A percentile compares a stretch with the other conserved stretches of the same genome.
phyloP scores from a whole-genome alignment of 2,329 filamentous ascomycete genomes.

The Cladosporium sphaerospermum region DNA sequence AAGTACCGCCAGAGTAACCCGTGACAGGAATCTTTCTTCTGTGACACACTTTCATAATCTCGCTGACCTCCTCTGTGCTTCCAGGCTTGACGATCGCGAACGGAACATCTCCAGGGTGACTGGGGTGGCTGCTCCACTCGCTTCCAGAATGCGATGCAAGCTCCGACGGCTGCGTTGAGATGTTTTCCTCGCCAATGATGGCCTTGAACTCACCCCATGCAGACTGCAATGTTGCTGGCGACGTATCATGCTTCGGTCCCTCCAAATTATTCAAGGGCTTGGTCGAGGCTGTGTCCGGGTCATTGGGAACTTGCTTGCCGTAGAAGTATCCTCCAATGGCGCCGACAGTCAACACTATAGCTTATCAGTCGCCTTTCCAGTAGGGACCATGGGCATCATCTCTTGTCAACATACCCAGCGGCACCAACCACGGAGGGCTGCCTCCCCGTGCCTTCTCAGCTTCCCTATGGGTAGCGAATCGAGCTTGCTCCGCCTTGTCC shows the following conservation, averaged over 20 bases:
- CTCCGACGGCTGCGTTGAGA: slow-evolving; percentile 52
- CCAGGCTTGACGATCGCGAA: slow-evolving; percentile 67
- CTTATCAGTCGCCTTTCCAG: slow-evolving; percentile 8
- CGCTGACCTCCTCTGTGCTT: slow-evolving; percentile 75
- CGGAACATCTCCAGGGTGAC: slow-evolving; percentile 37
- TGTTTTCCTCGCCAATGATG: slow-evolving; percentile 57
- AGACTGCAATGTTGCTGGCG: slow-evolving; percentile 53
- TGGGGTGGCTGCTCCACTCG: slow-evolving; percentile 55
- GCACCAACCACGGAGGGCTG: slow-evolving; percentile 26
- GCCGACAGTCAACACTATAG: slow-evolving; percentile 45
- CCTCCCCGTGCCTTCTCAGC: slow-evolving; percentile 24
- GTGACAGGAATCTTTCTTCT: slow-evolving; percentile 74
- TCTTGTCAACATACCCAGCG: slow-evolving; percentile 21
- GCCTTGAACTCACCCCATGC: slow-evolving; percentile 58
- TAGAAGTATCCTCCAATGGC: slow-evolving; percentile 51
- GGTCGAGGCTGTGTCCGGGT: slow-evolving; percentile 48
- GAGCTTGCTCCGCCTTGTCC: slow-evolving; percentile 51
- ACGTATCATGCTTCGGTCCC: slow-evolving; percentile 50
- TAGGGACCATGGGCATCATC: neutral
- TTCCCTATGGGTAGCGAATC: slow-evolving; percentile 38
- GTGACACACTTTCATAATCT: slow-evolving; percentile 85
- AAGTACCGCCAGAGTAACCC: slow-evolving; percentile 81
- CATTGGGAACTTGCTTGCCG: slow-evolving; percentile 44
- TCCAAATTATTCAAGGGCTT: slow-evolving; percentile 44
- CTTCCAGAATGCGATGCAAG: slow-evolving; percentile 54